phyloP scores from a whole-genome alignment of 176 grass and related monocot genomes.

The Zea luxurians region DNA sequence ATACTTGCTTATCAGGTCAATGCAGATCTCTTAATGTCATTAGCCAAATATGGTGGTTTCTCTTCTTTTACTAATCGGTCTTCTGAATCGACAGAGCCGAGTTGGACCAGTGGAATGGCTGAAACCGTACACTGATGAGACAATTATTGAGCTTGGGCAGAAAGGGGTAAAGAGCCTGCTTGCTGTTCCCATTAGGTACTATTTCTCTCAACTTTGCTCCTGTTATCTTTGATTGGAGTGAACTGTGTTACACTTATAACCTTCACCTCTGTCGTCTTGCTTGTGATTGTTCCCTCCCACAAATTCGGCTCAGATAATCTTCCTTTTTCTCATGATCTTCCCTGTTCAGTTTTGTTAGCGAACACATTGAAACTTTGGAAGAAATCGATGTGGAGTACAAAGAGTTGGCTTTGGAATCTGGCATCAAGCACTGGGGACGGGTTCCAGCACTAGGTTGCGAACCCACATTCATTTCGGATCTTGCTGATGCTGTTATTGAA shows the following conservation, averaged over 20 bases:
- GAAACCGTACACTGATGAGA: constrained; percentile 96
- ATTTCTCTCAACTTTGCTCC: constrained; percentile 30
- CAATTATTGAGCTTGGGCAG: constrained; percentile 88
- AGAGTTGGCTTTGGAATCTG: constrained; percentile 90
- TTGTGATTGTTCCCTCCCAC: neutral
- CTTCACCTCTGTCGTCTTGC: constrained; percentile 2
- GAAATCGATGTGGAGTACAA: constrained; percentile 99
- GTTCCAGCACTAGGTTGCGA: constrained; percentile 92
- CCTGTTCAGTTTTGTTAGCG: constrained; percentile 89
- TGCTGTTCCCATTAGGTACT: constrained; percentile 91
- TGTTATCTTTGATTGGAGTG: constrained; percentile 8
- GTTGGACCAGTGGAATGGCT: constrained; percentile 99
- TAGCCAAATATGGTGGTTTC: neutral
- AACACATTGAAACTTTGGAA: constrained; percentile 99
- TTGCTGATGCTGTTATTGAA: constrained; percentile 92
- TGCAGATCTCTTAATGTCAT: neutral
- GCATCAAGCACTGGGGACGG: constrained; percentile 87
- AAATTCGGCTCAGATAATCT: neutral
- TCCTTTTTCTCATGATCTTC: constrained; percentile 24
- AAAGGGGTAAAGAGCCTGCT: constrained; percentile 82
- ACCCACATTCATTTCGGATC: constrained; percentile 82
- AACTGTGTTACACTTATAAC: neutral
- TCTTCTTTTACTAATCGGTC: constrained; percentile 8
- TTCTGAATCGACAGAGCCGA: constrained; percentile 70
- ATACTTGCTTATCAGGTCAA: constrained; percentile 94